Conservation (phyloP, 805 yeast species). For the Jamesozyma spencerorum region DNA sequence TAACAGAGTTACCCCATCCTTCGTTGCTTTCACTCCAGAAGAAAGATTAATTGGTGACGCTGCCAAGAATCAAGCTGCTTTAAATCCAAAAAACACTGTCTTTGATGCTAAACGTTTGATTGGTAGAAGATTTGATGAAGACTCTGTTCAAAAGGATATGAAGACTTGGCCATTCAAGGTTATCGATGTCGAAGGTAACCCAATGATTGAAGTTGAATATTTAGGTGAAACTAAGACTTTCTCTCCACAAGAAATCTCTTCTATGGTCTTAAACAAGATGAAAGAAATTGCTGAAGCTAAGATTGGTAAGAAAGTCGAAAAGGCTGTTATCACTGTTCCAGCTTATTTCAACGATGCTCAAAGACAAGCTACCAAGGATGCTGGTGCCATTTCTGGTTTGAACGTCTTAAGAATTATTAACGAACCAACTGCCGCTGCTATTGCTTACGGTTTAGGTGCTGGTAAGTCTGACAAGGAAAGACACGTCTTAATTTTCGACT, state of each 20-base stretch:
- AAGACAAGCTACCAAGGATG: no score
- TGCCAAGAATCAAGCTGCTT: constrained; percentile 73
- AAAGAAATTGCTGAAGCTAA: constrained; percentile 70
- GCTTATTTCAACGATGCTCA: constrained; percentile 75
- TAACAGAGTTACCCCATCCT: no score
- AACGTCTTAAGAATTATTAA: no score
- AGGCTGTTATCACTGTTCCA: constrained; percentile 72
- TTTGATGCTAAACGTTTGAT: constrained; percentile 78
- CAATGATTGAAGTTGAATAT: constrained; percentile 61
- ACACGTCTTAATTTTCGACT: constrained; percentile 86
- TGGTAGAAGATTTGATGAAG: constrained; percentile 70
- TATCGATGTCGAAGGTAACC: constrained; percentile 53
- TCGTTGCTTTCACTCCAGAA: no score
- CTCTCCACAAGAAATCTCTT: constrained; percentile 67
- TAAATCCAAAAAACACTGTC: constrained; percentile 67
- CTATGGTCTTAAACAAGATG: constrained; percentile 75
- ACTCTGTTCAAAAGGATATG: constrained; percentile 76
- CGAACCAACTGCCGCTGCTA: constrained; percentile 94
- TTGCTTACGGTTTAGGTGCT: constrained; percentile 97
- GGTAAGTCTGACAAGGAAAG: constrained; percentile 73
- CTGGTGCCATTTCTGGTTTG: constrained; percentile 88
- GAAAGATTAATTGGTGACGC: no score
- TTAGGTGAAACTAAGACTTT: constrained; percentile 59
- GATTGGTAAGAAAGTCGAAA: constrained; percentile 60
- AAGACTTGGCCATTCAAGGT: constrained; percentile 84